Evolutionary conservation across 164 flowering plant genomes (phyloP).

Genomic region (Houttuynia cordata): DNA sequence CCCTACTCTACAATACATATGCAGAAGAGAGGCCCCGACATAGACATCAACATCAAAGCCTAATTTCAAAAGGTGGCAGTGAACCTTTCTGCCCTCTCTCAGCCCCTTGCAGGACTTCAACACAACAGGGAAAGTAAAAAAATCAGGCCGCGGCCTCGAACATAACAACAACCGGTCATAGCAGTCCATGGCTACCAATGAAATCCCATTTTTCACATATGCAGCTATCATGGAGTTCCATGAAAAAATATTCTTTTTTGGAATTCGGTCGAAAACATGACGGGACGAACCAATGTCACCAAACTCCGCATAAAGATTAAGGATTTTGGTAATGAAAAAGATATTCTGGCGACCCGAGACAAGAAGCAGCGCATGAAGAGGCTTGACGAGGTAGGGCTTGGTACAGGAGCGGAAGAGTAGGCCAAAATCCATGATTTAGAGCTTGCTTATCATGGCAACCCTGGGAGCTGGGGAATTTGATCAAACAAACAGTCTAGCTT

Average conservation of each 20-base stretch:
- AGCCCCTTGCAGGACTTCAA: conserved; percentile 45
- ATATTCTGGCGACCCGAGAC: too few species aligned
- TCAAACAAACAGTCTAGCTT: not conserved
- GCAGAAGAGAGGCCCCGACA: conserved; percentile 53
- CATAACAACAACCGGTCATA: conserved; percentile 21
- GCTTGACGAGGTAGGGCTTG: too few species aligned
- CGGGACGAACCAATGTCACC: conserved; percentile 33
- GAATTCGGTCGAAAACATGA: conserved; percentile 29
- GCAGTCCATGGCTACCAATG: conserved; percentile 29
- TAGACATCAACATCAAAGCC: conserved; percentile 55
- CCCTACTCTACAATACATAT: conserved; percentile 68
- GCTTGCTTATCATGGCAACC: too few species aligned
- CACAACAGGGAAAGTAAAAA: conserved; percentile 21
- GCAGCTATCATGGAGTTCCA: conserved; percentile 64
- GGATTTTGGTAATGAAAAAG: not conserved
- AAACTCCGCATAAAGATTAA: conserved; percentile 1
- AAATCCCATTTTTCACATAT: conserved; percentile 24
- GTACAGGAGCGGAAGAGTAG: too few species aligned
- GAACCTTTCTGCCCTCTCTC: conserved; percentile 38
- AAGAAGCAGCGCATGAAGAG: too few species aligned
- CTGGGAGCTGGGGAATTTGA: not conserved
- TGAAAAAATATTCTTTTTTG: conserved; percentile 33
- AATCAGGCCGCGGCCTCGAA: not conserved
- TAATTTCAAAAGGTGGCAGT: conserved; percentile 39
- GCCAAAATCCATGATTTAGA: too few species aligned